These are phyloP conservation scores for Eruca vesicaria DNA, from an alignment of 441 rosid species.

Conservation along the genomic window DNA sequence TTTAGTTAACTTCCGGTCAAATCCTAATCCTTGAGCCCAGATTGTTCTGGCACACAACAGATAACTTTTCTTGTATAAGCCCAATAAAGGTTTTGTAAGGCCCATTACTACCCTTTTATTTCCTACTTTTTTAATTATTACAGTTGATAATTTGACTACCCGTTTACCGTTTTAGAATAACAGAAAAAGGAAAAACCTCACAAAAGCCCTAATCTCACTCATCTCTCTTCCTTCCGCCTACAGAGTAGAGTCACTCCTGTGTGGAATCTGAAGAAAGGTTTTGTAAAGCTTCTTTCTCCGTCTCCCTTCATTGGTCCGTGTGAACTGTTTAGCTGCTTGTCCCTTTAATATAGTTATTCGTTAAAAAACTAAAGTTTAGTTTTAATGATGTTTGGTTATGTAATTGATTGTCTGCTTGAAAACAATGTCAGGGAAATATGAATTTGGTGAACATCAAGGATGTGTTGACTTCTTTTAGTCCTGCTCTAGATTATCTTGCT, in stretches of 20 bases:
- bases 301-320: background rate
- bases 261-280: background rate
- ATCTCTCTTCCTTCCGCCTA: background rate
- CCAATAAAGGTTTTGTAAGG: background rate
- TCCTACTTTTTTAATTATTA: no score
- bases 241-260: background rate
- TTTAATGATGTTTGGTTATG: background rate
- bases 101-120: background rate
- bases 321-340: background rate
- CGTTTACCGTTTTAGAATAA: background rate
- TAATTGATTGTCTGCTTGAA: background rate
- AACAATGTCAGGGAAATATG: slow-evolving; percentile 32
- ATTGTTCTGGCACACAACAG: no score
- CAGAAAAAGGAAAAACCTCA: background rate
- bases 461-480: slow-evolving; percentile 73
- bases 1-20: no score
- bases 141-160: background rate
- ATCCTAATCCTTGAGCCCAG: no score
- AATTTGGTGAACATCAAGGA: slow-evolving; percentile 56
- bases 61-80: background rate
- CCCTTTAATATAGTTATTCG: background rate
- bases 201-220: background rate
- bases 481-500: slow-evolving; percentile 71
- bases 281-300: background rate
- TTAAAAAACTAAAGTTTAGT: background rate